Evolutionary conservation across 305 asterid species (phyloP), one percentile per base, ranked within the genome.

Genomic region (Fraxinus angustifolia): DNA sequence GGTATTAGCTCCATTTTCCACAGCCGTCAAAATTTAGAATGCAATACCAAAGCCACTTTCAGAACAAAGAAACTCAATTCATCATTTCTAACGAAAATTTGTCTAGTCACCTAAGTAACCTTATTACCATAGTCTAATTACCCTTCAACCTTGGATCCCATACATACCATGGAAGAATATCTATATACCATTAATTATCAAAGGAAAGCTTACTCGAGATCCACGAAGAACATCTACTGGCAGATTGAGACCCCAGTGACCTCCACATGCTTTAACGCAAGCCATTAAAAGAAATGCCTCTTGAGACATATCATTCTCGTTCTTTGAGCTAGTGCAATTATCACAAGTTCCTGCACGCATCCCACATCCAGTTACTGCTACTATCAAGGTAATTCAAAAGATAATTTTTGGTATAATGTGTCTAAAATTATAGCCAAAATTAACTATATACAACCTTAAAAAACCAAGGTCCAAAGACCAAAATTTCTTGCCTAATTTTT

Each of bases 141-240:
- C 23, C 50, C 12, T 73, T 28, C 60, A 36, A 33, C 48, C 71
- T 33, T 12, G 79, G 17, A 17, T 76, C 70, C 26, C 8, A 31
- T 23, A 70, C 82, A 81, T n/a, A 71, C 33, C 26, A 8, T 38
- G 40, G 76, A n/a, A 48, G 74, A 58, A 28, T 76, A 78, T 71
- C 36, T 30, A 62, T 83, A 17, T 78, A 77, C 77, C 75, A 82
- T 31, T 75, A 80, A 58, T 11, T 76, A 58, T 73, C 62, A 72
- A 53, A n/a, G 4, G 62, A 78, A 87, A 86, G 81, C 97, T 91
- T 91, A 94, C 99, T 84, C 92, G 91, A 85, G 99, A 95, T 83
- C 99, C 99, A 60, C 97, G 98, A 85, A 95, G 99, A 83, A 94
- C 93, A 85, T 92, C 98, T 30, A 95, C 83, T 8, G 98, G 98